These are phyloP conservation scores for Boeremia exigua DNA, from an alignment of 2,329 filamentous ascomycete genomes.

Conservation along the genomic window DNA sequence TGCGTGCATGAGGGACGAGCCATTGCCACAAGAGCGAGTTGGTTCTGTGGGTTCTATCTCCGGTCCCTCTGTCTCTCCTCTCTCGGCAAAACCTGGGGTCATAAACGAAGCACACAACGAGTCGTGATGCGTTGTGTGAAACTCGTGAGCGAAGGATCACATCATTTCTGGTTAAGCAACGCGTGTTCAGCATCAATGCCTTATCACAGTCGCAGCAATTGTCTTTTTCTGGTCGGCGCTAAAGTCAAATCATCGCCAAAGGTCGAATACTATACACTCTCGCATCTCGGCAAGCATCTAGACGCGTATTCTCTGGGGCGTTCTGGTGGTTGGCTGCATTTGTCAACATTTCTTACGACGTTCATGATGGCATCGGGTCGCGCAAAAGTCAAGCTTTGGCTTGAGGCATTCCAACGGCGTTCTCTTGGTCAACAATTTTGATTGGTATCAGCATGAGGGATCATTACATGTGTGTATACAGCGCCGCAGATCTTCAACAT, in stretches of 20 bases:
- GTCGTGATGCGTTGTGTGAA: constrained; percentile 35
- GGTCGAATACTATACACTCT: neutral
- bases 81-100: constrained; percentile 45
- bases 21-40: constrained; percentile 57
- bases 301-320: constrained; percentile 5
- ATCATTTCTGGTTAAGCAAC: constrained; percentile 21
- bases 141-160: constrained; percentile 32
- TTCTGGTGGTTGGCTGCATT: constrained; percentile 1
- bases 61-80: constrained; percentile 32
- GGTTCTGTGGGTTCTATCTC: constrained; percentile 39
- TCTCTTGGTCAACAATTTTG: neutral
- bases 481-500: neutral
- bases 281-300: constrained; percentile 10
- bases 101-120: constrained; percentile 50
- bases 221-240: neutral
- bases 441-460: neutral
- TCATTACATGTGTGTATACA: constrained; percentile 12
- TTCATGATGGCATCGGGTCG: constrained; percentile 8
- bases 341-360: constrained; percentile 1
- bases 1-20: constrained; percentile 93
- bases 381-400: constrained; percentile 7
- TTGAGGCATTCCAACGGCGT: constrained; percentile 14
- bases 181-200: constrained; percentile 18
- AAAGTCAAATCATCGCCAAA: neutral
- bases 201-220: neutral